Conservation (phyloP, 2,329 filamentous ascomycete genomes). For the Fusarium albidum region DNA sequence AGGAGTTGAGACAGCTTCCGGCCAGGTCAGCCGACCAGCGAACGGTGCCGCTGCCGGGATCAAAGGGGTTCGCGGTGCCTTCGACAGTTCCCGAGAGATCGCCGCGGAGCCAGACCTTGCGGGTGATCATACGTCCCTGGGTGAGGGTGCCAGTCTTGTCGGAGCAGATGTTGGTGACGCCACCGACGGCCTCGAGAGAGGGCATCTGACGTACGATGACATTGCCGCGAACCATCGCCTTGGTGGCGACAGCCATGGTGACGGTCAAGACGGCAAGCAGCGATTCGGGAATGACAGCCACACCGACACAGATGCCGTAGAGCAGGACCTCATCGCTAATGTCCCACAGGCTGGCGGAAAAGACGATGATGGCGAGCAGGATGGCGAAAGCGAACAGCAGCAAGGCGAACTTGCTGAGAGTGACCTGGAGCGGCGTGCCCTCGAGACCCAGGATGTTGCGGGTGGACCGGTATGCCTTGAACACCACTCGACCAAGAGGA, state of each 20-base stretch:
- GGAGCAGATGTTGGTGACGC: constrained; percentile 75
- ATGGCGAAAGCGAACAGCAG: constrained; percentile 78
- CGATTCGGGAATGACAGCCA: constrained; percentile 71
- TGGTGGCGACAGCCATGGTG: constrained; percentile 73
- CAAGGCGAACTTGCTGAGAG: constrained; percentile 85
- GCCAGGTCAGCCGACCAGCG: constrained; percentile 52
- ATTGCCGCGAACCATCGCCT: constrained; percentile 69
- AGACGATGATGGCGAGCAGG: constrained; percentile 68
- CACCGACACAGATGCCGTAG: constrained; percentile 67
- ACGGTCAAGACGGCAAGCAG: constrained; percentile 76
- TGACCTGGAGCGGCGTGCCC: constrained; percentile 85
- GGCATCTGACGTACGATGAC: constrained; percentile 73
- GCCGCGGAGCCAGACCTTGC: constrained; percentile 67
- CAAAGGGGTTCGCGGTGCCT: constrained; percentile 65
- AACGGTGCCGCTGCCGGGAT: constrained; percentile 65
- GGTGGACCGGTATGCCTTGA: constrained; percentile 52
- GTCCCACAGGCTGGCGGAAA: constrained; percentile 63
- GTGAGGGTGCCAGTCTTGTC: constrained; percentile 76
- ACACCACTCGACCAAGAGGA: constrained; percentile 54
- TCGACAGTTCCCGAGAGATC: constrained; percentile 62
- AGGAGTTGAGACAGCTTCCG: constrained; percentile 53
- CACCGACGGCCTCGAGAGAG: constrained; percentile 72
- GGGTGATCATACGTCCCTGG: constrained; percentile 72
- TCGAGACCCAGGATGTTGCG: constrained; percentile 70
- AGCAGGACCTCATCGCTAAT: constrained; percentile 66